Evolutionary conservation across 2,329 filamentous ascomycete genomes (phyloP), one percentile per base, ranked within the genome.

Genomic region (Curvularia sp.): DNA sequence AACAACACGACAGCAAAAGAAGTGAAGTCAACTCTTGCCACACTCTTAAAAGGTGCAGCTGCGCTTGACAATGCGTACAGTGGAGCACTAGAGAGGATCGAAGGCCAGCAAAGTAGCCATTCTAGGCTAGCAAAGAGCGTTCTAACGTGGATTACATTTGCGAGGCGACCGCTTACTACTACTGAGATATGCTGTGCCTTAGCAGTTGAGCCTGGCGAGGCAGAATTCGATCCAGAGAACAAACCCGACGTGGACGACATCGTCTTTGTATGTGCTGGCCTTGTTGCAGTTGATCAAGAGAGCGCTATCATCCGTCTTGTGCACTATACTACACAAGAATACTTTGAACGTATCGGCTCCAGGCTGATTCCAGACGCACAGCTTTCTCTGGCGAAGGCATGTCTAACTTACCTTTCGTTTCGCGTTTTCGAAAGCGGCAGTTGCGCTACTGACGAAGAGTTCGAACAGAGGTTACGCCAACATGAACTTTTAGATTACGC

Each of bases 101-200:
- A 76, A 18, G 57, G 63, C 0, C 81, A 84, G 46, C 12, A 60
- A 0, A 1, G 50, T 1, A 75, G 74, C 4, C 60, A 73, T 8
- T 36, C 39, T 19, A 55, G 74, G 0, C 69, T 81, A 43, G 81
- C 82, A 0, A 77, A 71, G 41, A 51, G 42, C n/a, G 51, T 63
- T 3, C 34, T 67, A 18, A 59, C 58, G 10, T 67, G 61, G 61
- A 64, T 67, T 27, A 57, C 57, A 7, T 58, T 38, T 36, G 65
- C 59, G 8, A 47, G 57, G 46, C 48, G 61, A 43, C 63, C 61
- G 45, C 59, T 67, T 3, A 67, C 63, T 27, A 61, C 55, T 1
- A 25, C 46, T 18, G 63, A 67, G 49, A 32, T 67, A n/a, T 61
- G 57, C 28, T 51, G 49, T 50, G 60, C 63, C n/a, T 41, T 67